Percentiles rank a stretch among this genome's conserved stretches.
Evolutionary conservation across 2,329 filamentous ascomycete species (phyloP).

Genomic region (Exutisphaerella laricina): DNA sequence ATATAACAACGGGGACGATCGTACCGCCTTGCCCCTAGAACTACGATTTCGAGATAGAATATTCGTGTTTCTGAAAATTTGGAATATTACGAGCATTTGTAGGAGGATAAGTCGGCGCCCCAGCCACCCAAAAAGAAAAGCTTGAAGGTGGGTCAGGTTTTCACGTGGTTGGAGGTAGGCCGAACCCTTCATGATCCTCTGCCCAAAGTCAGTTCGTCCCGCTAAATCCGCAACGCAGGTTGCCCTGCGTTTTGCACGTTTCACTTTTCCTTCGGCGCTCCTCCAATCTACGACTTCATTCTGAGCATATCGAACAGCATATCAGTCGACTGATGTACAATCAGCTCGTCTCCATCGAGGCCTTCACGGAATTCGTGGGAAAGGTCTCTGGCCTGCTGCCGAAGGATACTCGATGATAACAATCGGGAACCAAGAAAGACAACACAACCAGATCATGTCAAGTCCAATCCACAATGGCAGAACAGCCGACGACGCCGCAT

Average conservation of each 20-base stretch:
- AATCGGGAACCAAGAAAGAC: background rate
- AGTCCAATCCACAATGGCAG: conserved; percentile 10
- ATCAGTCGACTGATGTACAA: background rate
- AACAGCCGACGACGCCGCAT: conserved; percentile 32
- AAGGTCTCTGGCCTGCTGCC: conserved; percentile 33
- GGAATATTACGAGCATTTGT: too few species aligned
- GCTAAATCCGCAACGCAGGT: too few species aligned
- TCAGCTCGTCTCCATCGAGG: background rate
- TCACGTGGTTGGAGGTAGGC: too few species aligned
- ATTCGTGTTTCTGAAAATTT: too few species aligned
- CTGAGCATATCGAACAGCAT: background rate
- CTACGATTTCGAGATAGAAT: too few species aligned
- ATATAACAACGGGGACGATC: too few species aligned
- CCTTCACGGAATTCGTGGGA: conserved; percentile 29
- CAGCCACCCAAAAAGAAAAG: too few species aligned
- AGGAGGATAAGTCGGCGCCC: too few species aligned
- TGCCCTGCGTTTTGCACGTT: background rate
- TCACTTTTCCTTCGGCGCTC: background rate
- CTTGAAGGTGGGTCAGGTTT: too few species aligned
- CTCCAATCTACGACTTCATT: background rate
- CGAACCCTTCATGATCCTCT: too few species aligned
- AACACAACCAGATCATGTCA: conserved; percentile 14
- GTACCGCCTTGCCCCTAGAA: too few species aligned
- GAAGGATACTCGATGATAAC: conserved; percentile 27
- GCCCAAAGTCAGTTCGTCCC: too few species aligned